phyloP scores from a whole-genome alignment of 2,329 filamentous ascomycete species.

The Colletotrichum sp. region DNA sequence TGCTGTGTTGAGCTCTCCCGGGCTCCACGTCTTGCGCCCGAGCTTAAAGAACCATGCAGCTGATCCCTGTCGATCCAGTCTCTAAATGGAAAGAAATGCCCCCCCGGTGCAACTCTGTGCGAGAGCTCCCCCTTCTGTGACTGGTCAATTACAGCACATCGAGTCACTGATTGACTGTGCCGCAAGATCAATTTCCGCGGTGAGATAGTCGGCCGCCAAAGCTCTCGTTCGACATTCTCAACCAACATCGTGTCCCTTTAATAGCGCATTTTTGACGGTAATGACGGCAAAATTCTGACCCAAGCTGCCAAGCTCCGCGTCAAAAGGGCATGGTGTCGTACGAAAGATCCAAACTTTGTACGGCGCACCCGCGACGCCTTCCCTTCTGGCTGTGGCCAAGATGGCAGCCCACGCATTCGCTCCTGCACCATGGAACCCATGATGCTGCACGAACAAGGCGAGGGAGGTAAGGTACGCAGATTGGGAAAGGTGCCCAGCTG shows the following conservation, averaged over 20 bases:
- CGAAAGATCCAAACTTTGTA: neutral
- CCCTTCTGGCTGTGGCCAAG: neutral
- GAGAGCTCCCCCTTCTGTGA: neutral
- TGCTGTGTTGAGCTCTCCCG: neutral
- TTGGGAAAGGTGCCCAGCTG: neutral
- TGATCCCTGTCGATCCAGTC: neutral
- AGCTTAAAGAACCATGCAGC: neutral
- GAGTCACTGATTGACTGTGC: constrained; percentile 4
- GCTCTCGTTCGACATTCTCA: neutral
- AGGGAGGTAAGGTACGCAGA: neutral
- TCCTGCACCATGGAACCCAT: neutral
- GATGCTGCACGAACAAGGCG: neutral
- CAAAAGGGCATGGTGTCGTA: neutral
- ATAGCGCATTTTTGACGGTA: neutral
- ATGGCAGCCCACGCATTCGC: neutral
- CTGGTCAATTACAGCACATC: neutral
- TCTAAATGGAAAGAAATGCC: neutral
- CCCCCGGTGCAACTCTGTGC: neutral
- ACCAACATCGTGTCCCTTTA: neutral
- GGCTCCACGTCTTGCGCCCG: neutral
- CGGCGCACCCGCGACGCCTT: neutral
- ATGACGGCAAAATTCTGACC: neutral
- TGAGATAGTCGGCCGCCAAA: neutral
- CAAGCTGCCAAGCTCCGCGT: neutral
- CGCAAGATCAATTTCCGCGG: constrained; percentile 4